Evolutionary conservation across 345 rosid species (phyloP).

Genomic region (Laguncularia racemosa): DNA sequence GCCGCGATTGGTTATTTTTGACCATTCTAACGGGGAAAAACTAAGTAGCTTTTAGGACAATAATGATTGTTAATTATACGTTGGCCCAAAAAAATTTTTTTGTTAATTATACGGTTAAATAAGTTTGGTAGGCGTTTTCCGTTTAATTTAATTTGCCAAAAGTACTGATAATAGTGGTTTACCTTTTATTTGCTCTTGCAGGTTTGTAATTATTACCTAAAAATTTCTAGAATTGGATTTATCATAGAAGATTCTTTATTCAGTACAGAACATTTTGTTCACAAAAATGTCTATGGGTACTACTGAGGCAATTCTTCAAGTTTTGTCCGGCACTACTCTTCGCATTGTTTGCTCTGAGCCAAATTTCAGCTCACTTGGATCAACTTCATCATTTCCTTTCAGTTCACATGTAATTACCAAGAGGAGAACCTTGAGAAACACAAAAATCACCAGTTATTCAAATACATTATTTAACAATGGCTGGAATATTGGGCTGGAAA

Average conservation of each 20-base stretch:
- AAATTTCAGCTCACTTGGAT: slow-evolving; percentile 17
- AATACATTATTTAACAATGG: slow-evolving; percentile 9
- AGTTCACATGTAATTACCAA: slow-evolving; percentile 15
- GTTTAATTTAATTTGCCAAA: too few relatives aligned
- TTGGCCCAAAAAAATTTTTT: too few relatives aligned
- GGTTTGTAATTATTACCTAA: too few relatives aligned
- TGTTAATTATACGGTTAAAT: too few relatives aligned
- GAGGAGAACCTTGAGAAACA: slow-evolving; percentile 19
- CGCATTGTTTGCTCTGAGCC: slow-evolving; percentile 21
- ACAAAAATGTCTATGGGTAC: slow-evolving; percentile 31
- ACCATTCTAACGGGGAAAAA: too few relatives aligned
- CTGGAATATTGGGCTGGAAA: slow-evolving; percentile 11
- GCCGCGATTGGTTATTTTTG: too few relatives aligned
- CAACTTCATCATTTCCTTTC: slow-evolving; percentile 13
- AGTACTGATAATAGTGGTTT: too few relatives aligned
- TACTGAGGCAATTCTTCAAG: slow-evolving; percentile 41
- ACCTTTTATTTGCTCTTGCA: too few relatives aligned
- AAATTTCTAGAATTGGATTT: too few relatives aligned
- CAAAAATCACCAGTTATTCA: slow-evolving; percentile 18
- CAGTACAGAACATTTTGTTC: slow-evolving; percentile 8
- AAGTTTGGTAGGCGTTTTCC: too few relatives aligned
- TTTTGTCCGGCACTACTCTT: slow-evolving; percentile 33
- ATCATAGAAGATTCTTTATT: slow-evolving; percentile 1
- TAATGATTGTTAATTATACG: too few relatives aligned
- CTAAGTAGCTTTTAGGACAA: too few relatives aligned